Evolutionary conservation across 2,329 filamentous ascomycete genomes (phyloP), one percentile per base, ranked within the genome.

Genomic region (Clathrospora elynae): DNA sequence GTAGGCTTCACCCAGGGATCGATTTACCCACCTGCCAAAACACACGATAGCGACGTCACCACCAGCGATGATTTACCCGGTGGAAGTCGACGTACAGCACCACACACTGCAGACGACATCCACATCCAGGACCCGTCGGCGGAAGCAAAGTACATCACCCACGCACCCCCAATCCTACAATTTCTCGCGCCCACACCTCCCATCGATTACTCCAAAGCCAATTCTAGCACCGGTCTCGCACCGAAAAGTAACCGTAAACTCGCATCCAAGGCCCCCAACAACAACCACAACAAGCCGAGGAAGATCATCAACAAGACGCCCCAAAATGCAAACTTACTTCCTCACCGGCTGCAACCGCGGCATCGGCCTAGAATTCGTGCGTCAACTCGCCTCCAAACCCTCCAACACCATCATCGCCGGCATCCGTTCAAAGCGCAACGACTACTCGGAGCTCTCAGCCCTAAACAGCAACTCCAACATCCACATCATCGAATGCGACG

Each of bases 401-500:
- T 37, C 51, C 32, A 71, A 67, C 48, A 72, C 57, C 36, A 66
- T 75, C 44, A 68, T 75, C 42, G 66, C 72, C n/a, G 64, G 55
- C 35, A 66, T 70, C 2, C 73, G 73, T 34, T 68, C 66, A 25
- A 54, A 59, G 36, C 53, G 58, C 32, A 48, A 53, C 35, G 60
- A 70, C 32, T 49, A 64, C 9, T 44, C 46, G 4, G 63, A 62
- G 10, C 56, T 71, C 4, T 53, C 68, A 36, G 31, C 57, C 1
- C 46, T 70, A 12, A 49, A 50, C 5, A 36, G 39, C 2, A 28
- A 52, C 12, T 25, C 31, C 18, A 66, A 65, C 40, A 58, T 72
- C 22, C 70, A 74, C 43, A 66, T 73, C 33, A 67, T 74, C 40
- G 62, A 70, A 57, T 70, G 72, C 55, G 71, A 75, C 55, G 70